A percentile compares a stretch with the other conserved stretches of the same genome.
These are phyloP conservation scores for Halophytophthora polymorphica DNA, from an alignment of 352 stramenopile species.

Conservation along the genomic window DNA sequence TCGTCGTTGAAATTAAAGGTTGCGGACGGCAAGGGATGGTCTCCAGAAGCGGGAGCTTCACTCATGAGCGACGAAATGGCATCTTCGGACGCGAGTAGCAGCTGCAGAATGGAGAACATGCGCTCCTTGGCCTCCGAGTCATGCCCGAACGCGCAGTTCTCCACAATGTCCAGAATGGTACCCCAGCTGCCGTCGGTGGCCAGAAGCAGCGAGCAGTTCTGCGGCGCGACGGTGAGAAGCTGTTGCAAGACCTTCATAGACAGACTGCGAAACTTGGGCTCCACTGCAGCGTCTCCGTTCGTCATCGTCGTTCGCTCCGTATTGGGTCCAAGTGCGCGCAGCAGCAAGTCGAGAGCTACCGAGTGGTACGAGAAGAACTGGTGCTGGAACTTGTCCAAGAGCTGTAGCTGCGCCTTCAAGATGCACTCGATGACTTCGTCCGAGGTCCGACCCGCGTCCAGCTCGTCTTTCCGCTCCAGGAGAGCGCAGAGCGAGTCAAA, in stretches of 20 bases:
- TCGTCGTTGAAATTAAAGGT: constrained; percentile 41
- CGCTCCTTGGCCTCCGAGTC: constrained; percentile 42
- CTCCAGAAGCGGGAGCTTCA: background rate
- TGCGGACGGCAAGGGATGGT: constrained; percentile 15
- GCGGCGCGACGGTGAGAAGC: constrained; percentile 38
- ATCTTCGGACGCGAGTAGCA: constrained; percentile 48
- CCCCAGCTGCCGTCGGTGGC: constrained; percentile 47
- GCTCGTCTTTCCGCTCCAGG: constrained; percentile 51
- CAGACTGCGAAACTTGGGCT: constrained; percentile 23
- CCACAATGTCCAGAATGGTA: constrained; percentile 41
- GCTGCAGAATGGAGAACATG: constrained; percentile 50
- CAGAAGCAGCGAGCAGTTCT: constrained; percentile 47
- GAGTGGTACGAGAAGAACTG: constrained; percentile 81
- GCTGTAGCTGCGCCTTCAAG: constrained; percentile 55
- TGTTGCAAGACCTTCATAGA: constrained; percentile 36
- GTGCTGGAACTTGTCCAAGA: constrained; percentile 70
- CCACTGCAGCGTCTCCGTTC: background rate
- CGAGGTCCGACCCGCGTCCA: constrained; percentile 47
- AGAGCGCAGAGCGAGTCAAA: constrained; percentile 57
- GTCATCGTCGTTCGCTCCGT: constrained; percentile 10
- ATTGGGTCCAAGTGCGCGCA: constrained; percentile 24
- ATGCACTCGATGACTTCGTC: constrained; percentile 73
- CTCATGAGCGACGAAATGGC: constrained; percentile 40
- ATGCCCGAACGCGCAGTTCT: constrained; percentile 37
- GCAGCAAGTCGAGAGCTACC: constrained; percentile 55